Percentiles rank a stretch among this genome's conserved stretches.
Evolutionary conservation across 352 stramenopile genomes (phyloP).

Genomic region (Globisporangium heterothallicum): DNA sequence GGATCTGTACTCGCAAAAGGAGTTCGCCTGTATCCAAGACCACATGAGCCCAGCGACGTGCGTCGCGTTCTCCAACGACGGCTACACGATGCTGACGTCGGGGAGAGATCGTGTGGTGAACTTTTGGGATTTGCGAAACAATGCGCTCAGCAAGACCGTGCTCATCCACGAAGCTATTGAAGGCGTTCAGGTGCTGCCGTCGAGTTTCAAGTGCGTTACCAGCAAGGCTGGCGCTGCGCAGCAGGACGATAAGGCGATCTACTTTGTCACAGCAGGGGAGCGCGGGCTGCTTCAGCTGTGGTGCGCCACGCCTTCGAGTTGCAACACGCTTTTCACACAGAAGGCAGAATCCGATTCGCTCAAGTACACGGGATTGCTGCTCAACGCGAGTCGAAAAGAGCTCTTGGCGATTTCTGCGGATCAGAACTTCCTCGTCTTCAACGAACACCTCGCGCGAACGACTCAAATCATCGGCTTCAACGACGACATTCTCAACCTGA

Average conservation of each 20-base stretch:
- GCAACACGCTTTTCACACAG: conserved; percentile 43
- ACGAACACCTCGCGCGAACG: conserved; percentile 56
- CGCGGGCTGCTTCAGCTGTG: conserved; percentile 87
- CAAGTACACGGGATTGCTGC: conserved; percentile 48
- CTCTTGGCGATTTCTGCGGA: conserved; percentile 77
- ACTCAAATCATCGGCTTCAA: conserved; percentile 92
- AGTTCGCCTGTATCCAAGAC: conserved; percentile 88
- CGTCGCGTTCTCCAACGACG: conserved; percentile 86
- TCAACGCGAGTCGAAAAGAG: conserved; percentile 48
- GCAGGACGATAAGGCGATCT: conserved; percentile 61
- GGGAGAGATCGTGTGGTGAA: conserved; percentile 93
- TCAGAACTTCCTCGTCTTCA: conserved; percentile 85
- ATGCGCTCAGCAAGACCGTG: conserved; percentile 89
- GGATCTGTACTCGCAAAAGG: conserved; percentile 81
- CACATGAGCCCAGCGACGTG: conserved; percentile 94
- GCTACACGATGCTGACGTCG: conserved; percentile 82
- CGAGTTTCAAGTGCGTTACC: conserved; percentile 43
- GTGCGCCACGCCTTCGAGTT: conserved; percentile 30
- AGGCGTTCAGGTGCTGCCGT: conserved; percentile 87
- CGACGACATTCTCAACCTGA: conserved; percentile 97
- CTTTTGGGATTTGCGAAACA: conserved; percentile 81
- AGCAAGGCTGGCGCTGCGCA: conserved; percentile 16
- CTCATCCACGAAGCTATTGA: conserved; percentile 94
- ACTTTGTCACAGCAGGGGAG: conserved; percentile 92
- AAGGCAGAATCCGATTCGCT: conserved; percentile 39